Evolutionary conservation across 148 eudicot species (phyloP).

Genomic region (Pharnaceum exiguum): DNA sequence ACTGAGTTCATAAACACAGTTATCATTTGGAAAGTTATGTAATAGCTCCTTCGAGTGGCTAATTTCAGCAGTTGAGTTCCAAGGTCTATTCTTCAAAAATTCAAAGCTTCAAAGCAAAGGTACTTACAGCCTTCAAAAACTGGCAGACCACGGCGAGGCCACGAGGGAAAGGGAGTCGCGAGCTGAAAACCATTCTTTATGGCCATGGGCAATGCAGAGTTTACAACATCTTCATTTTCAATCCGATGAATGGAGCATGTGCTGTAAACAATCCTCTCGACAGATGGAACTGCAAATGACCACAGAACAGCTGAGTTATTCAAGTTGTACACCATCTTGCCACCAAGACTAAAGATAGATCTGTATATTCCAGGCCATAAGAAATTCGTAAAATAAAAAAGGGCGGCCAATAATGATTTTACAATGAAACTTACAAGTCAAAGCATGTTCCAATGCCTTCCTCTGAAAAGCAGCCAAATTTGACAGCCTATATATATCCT

Average conservation of each 20-base stretch:
- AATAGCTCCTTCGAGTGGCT: no score
- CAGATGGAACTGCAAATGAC: conserved; percentile 65
- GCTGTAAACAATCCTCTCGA: conserved; percentile 93
- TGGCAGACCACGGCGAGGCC: conserved; percentile 94
- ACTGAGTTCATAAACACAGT: no score
- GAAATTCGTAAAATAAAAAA: not conserved
- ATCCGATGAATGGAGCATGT: conserved; percentile 88
- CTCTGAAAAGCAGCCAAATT: conserved; percentile 86
- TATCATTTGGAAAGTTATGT: no score
- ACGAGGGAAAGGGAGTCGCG: conserved; percentile 63
- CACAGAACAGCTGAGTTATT: not conserved
- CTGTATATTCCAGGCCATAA: not conserved
- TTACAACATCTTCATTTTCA: conserved; percentile 92
- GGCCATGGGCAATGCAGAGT: conserved; percentile 65
- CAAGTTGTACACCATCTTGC: not conserved
- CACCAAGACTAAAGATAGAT: not conserved
- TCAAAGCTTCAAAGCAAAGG: not conserved
- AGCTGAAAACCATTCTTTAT: conserved; percentile 65
- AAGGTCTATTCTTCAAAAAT: no score
- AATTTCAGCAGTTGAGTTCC: no score
- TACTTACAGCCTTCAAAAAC: conserved; percentile 85
- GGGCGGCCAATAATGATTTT: not conserved
- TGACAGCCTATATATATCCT: conserved; percentile 43
- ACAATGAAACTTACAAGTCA: conserved; percentile 71
- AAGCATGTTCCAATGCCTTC: conserved; percentile 79